Conservation (phyloP, 2,329 filamentous ascomycete species). For the Ilyonectria robusta region DNA sequence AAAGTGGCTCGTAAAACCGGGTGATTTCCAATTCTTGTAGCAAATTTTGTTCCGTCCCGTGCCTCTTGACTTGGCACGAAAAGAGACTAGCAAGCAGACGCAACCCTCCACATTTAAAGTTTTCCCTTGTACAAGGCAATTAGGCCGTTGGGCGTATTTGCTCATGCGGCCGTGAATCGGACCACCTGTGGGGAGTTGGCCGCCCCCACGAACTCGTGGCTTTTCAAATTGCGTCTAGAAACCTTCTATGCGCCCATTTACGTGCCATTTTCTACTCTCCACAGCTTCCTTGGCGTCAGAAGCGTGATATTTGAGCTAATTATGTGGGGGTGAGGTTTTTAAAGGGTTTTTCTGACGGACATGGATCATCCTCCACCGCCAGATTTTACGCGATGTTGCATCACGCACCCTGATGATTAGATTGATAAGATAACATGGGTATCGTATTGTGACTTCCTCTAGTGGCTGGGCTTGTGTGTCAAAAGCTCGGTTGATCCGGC, state of each 20-base stretch:
- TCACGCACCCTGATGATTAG: background rate
- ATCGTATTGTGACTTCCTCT: background rate
- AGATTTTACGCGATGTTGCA: background rate
- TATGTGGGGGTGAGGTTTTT: background rate
- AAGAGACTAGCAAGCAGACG: background rate
- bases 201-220: background rate
- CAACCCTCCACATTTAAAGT: too few species aligned
- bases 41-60: background rate
- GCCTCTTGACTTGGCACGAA: background rate
- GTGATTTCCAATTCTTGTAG: background rate
- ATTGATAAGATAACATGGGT: slow-evolving; percentile 7
- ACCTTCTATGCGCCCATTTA: background rate
- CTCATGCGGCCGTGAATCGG: background rate
- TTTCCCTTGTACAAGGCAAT: background rate
- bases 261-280: too few species aligned
- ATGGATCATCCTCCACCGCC: background rate
- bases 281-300: background rate
- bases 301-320: slow-evolving; percentile 4
- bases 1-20: too few species aligned
- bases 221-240: background rate
- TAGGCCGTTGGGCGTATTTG: background rate
- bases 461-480: background rate
- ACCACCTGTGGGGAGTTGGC: background rate
- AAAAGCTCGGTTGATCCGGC: background rate
- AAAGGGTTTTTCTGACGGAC: background rate